These are phyloP conservation scores for Aspergillus sparsus DNA, from an alignment of 495 filamentous ascomycete species.

Conservation along the genomic window DNA sequence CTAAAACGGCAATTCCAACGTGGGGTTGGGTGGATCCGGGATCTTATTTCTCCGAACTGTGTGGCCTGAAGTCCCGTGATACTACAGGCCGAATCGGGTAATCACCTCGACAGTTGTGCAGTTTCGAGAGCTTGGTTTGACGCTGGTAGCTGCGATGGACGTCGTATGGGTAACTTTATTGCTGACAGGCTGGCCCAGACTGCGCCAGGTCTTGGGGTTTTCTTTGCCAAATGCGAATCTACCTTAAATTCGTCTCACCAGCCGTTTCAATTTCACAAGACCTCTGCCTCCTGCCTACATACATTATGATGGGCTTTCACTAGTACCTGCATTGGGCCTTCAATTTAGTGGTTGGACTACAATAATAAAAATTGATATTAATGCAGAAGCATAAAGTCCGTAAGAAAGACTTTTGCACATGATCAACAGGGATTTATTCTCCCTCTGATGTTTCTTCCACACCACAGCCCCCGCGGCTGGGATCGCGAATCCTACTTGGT, in stretches of 20 bases:
- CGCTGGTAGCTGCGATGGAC: background rate
- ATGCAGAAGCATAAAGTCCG: too few relatives aligned
- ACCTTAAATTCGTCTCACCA: too few relatives aligned
- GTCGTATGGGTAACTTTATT: background rate
- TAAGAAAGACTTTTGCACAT: too few relatives aligned
- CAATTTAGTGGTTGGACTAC: too few relatives aligned
- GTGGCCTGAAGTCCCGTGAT: constrained; percentile 7
- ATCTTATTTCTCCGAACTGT: constrained; percentile 7
- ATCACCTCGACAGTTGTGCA: constrained; percentile 6
- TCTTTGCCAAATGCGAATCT: background rate
- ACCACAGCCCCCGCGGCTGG: too few relatives aligned
- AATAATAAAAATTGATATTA: too few relatives aligned
- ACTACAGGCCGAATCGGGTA: background rate
- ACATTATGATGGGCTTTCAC: too few relatives aligned
- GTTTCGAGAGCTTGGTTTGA: background rate
- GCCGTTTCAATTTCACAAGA: too few relatives aligned
- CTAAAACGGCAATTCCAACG: constrained; percentile 7
- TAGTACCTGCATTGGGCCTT: too few relatives aligned
- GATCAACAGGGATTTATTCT: too few relatives aligned
- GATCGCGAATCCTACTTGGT: background rate
- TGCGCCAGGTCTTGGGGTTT: background rate
- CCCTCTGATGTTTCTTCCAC: too few relatives aligned
- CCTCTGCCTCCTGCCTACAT: too few relatives aligned
- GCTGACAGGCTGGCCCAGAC: constrained; percentile 1
- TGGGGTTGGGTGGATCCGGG: constrained; percentile 10